A percentile compares a stretch with the other conserved stretches of the same genome.
These are phyloP conservation scores for Coemansia sp. DNA, from an alignment of 192 early-diverging fungal species.

Conservation along the genomic window DNA sequence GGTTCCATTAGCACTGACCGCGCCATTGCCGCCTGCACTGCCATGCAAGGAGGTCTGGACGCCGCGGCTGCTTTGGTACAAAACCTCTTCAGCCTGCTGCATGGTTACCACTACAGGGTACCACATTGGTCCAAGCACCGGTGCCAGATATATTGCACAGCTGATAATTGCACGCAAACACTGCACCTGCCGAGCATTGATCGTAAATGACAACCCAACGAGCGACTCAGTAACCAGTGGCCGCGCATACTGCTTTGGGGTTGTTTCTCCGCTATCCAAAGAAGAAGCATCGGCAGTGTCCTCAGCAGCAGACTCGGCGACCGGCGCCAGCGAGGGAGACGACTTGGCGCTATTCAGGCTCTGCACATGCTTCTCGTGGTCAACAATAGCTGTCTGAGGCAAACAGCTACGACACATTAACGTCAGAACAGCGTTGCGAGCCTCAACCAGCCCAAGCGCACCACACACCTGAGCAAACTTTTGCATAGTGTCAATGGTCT, in stretches of 20 bases:
- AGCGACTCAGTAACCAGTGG: conserved; percentile 32
- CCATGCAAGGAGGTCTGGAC: conserved; percentile 2
- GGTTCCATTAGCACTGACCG: neutral
- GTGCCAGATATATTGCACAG: conserved; percentile 70
- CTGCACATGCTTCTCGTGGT: conserved; percentile 31
- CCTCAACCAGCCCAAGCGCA: conserved; percentile 70
- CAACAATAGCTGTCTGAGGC: conserved; percentile 56
- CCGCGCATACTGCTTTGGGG: conserved; percentile 3
- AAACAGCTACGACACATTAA: conserved; percentile 83
- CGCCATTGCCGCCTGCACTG: neutral
- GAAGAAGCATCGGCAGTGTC: neutral
- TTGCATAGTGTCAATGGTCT: conserved; percentile 67
- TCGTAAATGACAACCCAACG: conserved; percentile 31
- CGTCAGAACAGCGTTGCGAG: conserved; percentile 83
- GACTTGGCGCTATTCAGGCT: neutral
- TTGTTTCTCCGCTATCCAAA: neutral
- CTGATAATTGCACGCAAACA: conserved; percentile 72
- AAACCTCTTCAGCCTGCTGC: conserved; percentile 79
- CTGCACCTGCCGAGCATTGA: conserved; percentile 77
- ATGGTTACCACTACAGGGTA: conserved; percentile 83
- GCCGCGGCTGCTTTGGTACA: conserved; percentile 49
- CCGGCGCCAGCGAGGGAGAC: neutral
- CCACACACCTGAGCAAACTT: conserved; percentile 79
- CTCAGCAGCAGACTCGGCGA: neutral
- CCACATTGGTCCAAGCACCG: conserved; percentile 81